A percentile compares a stretch with the other conserved stretches of the same genome.
phyloP scores from a whole-genome alignment of 768 basidiomycete species.

The Phaffia australis region DNA sequence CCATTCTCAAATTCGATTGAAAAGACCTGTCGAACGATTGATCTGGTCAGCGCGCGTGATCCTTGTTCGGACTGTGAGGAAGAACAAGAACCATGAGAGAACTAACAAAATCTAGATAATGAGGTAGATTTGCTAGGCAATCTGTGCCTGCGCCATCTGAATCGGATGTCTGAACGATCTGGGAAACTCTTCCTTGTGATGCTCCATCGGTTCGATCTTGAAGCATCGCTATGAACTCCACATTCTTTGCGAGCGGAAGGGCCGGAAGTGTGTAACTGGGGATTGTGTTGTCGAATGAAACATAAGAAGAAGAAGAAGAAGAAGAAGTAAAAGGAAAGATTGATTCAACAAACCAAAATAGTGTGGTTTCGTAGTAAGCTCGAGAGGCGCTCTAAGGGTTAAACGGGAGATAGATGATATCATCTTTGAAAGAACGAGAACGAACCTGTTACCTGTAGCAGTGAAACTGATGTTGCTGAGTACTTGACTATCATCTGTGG shows the following conservation, averaged over 20 bases:
- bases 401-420: too few species aligned
- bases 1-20: neutral
- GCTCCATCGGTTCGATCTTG: conserved; percentile 18
- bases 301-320: neutral
- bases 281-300: neutral
- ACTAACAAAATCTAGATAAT: conserved; percentile 20
- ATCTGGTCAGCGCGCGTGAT: neutral
- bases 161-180: conserved; percentile 11
- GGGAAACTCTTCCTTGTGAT: conserved; percentile 15
- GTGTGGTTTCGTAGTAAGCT: too few species aligned
- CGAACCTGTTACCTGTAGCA: conserved; percentile 1
- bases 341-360: too few species aligned
- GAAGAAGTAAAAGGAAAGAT: neutral
- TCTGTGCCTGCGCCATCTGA: conserved; percentile 2
- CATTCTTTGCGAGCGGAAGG: conserved; percentile 6
- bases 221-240: conserved; percentile 22
- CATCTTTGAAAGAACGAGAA: neutral
- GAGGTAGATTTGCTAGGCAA: conserved; percentile 14
- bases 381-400: too few species aligned
- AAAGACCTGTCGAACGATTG: neutral
- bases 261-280: conserved; percentile 14
- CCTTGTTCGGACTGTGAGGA: too few species aligned
- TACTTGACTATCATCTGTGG: conserved; percentile 8
- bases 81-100: neutral
- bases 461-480: conserved; percentile 16